A percentile compares a stretch with the other conserved stretches of the same genome.
These are phyloP conservation scores for Leavenworthia alabamica DNA, from an alignment of 345 rosid species.

Conservation along the genomic window DNA sequence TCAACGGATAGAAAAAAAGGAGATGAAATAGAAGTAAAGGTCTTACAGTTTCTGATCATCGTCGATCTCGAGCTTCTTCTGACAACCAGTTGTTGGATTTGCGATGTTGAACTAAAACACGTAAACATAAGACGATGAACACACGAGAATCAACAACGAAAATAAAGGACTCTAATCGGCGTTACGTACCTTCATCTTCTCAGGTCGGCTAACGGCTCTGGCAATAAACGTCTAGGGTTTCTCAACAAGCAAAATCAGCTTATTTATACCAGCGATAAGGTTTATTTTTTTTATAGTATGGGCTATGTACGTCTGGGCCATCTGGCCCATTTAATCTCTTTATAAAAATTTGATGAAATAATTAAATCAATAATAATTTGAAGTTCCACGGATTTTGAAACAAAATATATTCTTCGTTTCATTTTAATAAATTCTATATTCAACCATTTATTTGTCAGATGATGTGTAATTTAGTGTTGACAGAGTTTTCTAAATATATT, in stretches of 20 bases:
- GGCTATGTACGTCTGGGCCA: neutral
- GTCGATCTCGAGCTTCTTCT: slow-evolving; percentile 51
- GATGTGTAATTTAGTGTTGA: neutral
- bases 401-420: neutral
- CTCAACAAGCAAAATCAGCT: neutral
- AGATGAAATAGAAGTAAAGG: neutral
- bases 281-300: neutral
- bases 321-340: neutral
- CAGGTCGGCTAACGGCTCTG: slow-evolving; percentile 7
- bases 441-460: neutral
- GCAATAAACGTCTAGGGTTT: slow-evolving; percentile 13
- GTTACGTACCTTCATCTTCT: slow-evolving; percentile 23
- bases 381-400: neutral
- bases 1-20: neutral
- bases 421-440: no score
- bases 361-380: neutral
- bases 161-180: neutral
- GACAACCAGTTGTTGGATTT: slow-evolving; percentile 48
- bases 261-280: neutral
- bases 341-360: neutral
- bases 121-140: neutral
- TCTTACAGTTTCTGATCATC: slow-evolving; percentile 47
- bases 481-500: neutral
- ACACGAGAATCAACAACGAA: neutral
- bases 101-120: slow-evolving; percentile 42